A percentile compares a stretch with the other conserved stretches of the same genome.
phyloP scores from a whole-genome alignment of 495 filamentous ascomycete species.

The Usnea hakonensis region DNA sequence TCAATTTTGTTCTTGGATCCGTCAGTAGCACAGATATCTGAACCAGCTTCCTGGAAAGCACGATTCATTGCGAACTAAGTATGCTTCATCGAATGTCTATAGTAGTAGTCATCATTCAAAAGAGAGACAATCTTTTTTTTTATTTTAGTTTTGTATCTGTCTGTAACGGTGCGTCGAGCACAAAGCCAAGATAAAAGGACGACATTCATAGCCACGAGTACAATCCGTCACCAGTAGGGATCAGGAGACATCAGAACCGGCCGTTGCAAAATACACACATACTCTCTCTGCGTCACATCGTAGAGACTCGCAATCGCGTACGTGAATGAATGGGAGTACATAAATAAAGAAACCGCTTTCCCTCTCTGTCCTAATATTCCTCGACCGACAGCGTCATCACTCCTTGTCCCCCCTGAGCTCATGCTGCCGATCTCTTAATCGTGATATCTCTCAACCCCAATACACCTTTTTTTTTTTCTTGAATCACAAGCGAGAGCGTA shows the following conservation, averaged over 20 bases:
- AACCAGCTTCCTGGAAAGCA: no score
- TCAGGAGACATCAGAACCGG: conserved; percentile 51
- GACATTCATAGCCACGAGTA: conserved; percentile 44
- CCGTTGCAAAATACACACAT: conserved; percentile 26
- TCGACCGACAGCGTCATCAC: conserved; percentile 19
- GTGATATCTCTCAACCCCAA: conserved; percentile 24
- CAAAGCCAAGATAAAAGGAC: not conserved
- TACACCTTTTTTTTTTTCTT: conserved; percentile 13
- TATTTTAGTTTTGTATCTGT: not conserved
- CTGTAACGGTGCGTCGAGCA: not conserved
- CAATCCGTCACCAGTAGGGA: conserved; percentile 31
- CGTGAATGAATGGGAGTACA: conserved; percentile 15
- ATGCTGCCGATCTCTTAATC: conserved; percentile 15
- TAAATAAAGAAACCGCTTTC: conserved; percentile 29
- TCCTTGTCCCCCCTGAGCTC: conserved; percentile 15
- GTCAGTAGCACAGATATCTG: no score
- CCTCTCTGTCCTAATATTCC: conserved; percentile 27
- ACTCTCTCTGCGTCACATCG: conserved; percentile 9
- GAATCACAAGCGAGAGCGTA: conserved; percentile 9
- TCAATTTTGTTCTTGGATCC: no score
- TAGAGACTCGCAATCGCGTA: conserved; percentile 20
- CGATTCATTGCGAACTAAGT: no score
- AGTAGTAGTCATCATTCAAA: not conserved
- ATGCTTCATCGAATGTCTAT: no score
- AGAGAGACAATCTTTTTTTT: not conserved